Evolutionary conservation across 306 rosid genomes (phyloP).

Genomic region (Geum urbanum): DNA sequence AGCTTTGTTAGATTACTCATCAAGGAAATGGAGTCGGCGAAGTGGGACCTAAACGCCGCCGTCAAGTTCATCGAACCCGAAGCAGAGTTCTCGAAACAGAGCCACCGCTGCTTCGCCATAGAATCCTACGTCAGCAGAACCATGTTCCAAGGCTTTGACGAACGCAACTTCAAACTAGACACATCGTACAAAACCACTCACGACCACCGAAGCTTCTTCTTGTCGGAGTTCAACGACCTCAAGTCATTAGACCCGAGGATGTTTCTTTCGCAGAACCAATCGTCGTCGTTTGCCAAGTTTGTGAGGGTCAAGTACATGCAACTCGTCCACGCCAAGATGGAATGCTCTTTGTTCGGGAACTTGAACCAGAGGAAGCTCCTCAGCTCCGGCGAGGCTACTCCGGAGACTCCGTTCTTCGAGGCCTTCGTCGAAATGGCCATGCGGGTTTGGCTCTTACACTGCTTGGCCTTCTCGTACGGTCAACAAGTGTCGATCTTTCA

Average conservation of each 20-base stretch:
- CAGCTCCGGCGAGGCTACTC: constrained; percentile 56
- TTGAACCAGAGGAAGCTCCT: constrained; percentile 70
- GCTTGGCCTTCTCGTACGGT: constrained; percentile 57
- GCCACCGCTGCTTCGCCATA: constrained; percentile 54
- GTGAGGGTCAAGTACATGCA: constrained; percentile 61
- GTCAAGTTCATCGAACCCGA: constrained; percentile 58
- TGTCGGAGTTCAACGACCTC: constrained; percentile 57
- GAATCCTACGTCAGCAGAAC: constrained; percentile 70
- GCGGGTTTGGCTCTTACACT: constrained; percentile 76
- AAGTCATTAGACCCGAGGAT: constrained; percentile 41
- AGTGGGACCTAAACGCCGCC: constrained; percentile 81
- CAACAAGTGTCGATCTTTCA: constrained; percentile 58
- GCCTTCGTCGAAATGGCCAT: constrained; percentile 77
- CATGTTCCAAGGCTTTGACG: constrained; percentile 71
- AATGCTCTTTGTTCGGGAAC: constrained; percentile 86
- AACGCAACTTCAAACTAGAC: constrained; percentile 43
- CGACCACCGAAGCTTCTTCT: constrained; percentile 26
- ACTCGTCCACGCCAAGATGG: constrained; percentile 87
- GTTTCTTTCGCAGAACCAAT: constrained; percentile 47
- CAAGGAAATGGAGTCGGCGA: constrained; percentile 75
- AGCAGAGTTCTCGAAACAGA: constrained; percentile 42
- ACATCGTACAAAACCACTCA: constrained; percentile 15
- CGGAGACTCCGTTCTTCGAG: constrained; percentile 67
- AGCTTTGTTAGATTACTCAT: constrained; percentile 61
- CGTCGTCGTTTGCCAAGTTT: constrained; percentile 51